A percentile compares a stretch with the other conserved stretches of the same genome.
Conservation (phyloP, 495 filamentous ascomycete species). For the Cudoniella acicularis region DNA sequence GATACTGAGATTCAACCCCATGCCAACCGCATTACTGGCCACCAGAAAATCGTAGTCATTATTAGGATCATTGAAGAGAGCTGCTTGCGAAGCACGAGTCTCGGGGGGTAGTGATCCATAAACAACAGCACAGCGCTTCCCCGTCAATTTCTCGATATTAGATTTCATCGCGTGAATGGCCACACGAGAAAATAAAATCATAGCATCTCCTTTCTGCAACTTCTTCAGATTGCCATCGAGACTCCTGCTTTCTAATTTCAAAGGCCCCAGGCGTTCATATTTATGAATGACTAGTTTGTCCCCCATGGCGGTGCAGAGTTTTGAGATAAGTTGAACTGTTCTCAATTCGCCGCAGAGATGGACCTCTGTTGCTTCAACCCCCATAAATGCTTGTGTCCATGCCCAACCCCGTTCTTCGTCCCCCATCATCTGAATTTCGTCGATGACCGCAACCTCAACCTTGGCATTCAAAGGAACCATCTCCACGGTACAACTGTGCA, state of each 20-base stretch:
- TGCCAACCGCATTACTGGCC: conserved; percentile 94
- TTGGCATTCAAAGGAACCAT: conserved; percentile 73
- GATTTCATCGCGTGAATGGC: conserved; percentile 76
- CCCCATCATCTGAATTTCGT: conserved; percentile 98
- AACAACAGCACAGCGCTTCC: conserved; percentile 79
- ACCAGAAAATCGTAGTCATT: conserved; percentile 94
- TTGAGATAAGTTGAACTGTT: conserved; percentile 71
- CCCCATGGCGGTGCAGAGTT: conserved; percentile 75
- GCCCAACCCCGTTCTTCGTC: conserved; percentile 83
- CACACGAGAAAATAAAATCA: conserved; percentile 80
- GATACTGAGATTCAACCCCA: conserved; percentile 94
- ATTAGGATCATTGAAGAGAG: conserved; percentile 87
- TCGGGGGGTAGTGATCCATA: conserved; percentile 93
- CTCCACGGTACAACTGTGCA: conserved; percentile 90
- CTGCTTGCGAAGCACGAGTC: conserved; percentile 84
- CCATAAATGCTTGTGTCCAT: conserved; percentile 92
- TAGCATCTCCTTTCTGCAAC: conserved; percentile 83
- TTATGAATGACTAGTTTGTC: conserved; percentile 76
- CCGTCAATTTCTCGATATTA: conserved; percentile 71
- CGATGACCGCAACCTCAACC: conserved; percentile 91
- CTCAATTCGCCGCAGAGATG: conserved; percentile 93
- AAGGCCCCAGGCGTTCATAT: conserved; percentile 78
- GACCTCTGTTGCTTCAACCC: conserved; percentile 78
- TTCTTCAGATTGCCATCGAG: conserved; percentile 58
- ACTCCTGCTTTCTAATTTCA: conserved; percentile 60